phyloP scores from a whole-genome alignment of 176 grass and related monocot genomes.

The Triticum monococcum region DNA sequence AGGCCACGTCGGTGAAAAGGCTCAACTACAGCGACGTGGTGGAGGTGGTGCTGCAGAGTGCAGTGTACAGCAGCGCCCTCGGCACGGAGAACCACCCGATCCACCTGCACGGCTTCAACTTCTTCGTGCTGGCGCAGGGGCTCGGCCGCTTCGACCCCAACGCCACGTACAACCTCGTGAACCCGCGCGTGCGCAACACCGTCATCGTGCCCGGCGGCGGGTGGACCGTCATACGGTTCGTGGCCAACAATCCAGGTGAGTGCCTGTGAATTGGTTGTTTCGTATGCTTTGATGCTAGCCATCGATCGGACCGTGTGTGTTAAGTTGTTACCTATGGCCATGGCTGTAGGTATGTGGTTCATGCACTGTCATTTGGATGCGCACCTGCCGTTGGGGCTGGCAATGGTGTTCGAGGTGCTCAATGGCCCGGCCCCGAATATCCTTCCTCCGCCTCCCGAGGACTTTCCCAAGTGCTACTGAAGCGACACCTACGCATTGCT shows the following conservation, averaged over 20 bases:
- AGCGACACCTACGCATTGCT: neutral
- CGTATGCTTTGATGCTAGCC: neutral
- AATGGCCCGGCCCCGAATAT: conserved; percentile 34
- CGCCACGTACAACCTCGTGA: conserved; percentile 19
- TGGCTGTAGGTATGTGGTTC: conserved; percentile 49
- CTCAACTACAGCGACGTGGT: conserved; percentile 52
- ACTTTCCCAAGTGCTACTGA: conserved; percentile 41
- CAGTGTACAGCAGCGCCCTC: neutral
- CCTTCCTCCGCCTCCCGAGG: conserved; percentile 44
- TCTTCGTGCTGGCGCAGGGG: conserved; percentile 77
- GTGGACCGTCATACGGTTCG: conserved; percentile 6
- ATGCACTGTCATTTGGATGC: conserved; percentile 67
- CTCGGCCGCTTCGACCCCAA: conserved; percentile 35
- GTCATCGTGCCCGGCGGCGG: neutral
- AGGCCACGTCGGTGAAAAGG: conserved; percentile 29
- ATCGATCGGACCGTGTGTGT: too few species aligned
- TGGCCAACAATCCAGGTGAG: conserved; percentile 21
- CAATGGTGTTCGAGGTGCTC: conserved; percentile 54
- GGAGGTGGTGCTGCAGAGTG: conserved; percentile 65
- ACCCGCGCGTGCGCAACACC: conserved; percentile 17
- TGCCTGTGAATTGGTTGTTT: neutral
- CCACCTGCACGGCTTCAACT: conserved; percentile 80
- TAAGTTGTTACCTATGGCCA: too few species aligned
- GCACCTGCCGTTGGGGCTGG: conserved; percentile 49
- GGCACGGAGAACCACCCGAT: conserved; percentile 78